Evolutionary conservation across 2,329 filamentous ascomycete species (phyloP), one percentile per base, ranked within the genome.

Genomic region (Aspergillus melleus): DNA sequence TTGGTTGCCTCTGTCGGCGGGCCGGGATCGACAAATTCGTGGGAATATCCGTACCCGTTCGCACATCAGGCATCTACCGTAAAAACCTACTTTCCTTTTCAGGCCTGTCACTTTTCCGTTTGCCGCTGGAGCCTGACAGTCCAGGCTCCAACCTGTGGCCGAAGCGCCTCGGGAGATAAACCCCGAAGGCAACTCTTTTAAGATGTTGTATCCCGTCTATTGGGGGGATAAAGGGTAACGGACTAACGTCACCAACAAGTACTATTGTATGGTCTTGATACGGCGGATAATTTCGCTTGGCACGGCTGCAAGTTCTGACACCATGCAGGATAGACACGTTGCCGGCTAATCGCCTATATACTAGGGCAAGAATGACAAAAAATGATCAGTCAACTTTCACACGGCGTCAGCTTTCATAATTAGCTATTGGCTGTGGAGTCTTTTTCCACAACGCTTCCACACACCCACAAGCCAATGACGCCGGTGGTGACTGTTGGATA

Each of bases 301-400:
- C 44, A 24, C 22, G 11, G 22, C 11, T 20, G 6, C 44, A 47
- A 24, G 20, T 47, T 24, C 19, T 47, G 44, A 47, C 19, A 24
- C 44, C 44, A 47, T 24, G 44, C 44, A 57, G 46, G 32, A 20
- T 59, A 12, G 51, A 54, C 50, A 58, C 46, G 44, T 47, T 54
- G 55, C 44, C 44, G 52, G 24, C 39, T 52, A 42, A 26, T 39
- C 51, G 47, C 55, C 51, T 20, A 32, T 36, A 50, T 54, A 29
- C 6, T 24, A 32, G 50, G 58, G 42, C 44, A 30, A 49, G 14
- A 54, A 22, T 24, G 22, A 14, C 12, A 42, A 42, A 39, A 39
- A 42, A n/a, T 8, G 36, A n/a, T n/a, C 36, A 42, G 36, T 42
- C 36, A 42, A n/a, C 36, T 42, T 42, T 42, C 36, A 42, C 36